Percentiles rank a stretch among this genome's conserved stretches.
phyloP scores from a whole-genome alignment of 768 basidiomycete species.

The Suillus luteus region DNA sequence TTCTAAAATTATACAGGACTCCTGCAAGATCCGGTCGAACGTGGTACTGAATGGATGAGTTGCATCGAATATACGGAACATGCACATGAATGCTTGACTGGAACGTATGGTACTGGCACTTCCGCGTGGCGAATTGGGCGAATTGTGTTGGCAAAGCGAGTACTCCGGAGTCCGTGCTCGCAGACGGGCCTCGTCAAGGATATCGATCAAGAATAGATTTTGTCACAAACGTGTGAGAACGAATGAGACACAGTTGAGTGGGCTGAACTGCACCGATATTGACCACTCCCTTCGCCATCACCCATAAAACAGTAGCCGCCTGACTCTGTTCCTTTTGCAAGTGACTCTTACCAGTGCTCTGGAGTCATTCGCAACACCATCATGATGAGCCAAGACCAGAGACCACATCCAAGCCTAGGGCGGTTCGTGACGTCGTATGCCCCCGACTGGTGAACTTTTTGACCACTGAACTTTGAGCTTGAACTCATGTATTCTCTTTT shows the following conservation, averaged over 20 bases:
- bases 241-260: not conserved
- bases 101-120: too few relatives aligned
- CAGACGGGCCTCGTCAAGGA: too few relatives aligned
- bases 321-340: too few relatives aligned
- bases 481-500: conserved; percentile 3
- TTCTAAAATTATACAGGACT: too few relatives aligned
- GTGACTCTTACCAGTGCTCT: not conserved
- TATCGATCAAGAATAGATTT: not conserved
- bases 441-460: conserved; percentile 65
- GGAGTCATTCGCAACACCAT: not conserved
- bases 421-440: conserved; percentile 52
- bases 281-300: not conserved
- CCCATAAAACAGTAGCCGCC: too few relatives aligned
- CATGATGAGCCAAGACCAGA: not conserved
- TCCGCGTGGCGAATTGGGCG: too few relatives aligned
- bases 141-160: too few relatives aligned
- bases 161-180: too few relatives aligned
- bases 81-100: too few relatives aligned
- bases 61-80: too few relatives aligned
- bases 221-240: not conserved
- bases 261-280: not conserved
- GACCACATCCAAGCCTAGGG: conserved; percentile 20
- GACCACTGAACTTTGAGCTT: conserved; percentile 1
- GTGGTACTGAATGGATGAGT: too few relatives aligned
- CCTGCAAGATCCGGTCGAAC: too few relatives aligned